These are phyloP conservation scores for Plantago ovata DNA, from an alignment of 257 asterid genomes.

Conservation along the genomic window DNA sequence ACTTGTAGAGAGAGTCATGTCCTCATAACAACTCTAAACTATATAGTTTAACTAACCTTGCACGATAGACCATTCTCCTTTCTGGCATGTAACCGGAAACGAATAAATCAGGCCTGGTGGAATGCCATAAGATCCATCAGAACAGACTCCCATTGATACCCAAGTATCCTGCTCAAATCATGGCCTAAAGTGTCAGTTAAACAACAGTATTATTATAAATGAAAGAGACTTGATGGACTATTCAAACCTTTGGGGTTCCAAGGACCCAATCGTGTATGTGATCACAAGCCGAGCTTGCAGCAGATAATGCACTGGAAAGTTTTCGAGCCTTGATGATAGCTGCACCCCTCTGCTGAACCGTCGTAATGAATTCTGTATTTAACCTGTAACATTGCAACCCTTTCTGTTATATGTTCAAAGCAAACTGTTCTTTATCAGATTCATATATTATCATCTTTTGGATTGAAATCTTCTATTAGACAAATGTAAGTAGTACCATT, in stretches of 20 bases:
- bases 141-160: conserved; percentile 88
- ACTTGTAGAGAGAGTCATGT: not conserved
- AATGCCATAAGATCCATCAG: conserved; percentile 83
- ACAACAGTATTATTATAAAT: not conserved
- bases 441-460: no score
- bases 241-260: conserved; percentile 76
- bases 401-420: no score
- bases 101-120: conserved; percentile 70
- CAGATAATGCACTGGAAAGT: conserved; percentile 77
- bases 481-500: conserved; percentile 37
- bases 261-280: conserved; percentile 78
- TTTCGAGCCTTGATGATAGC: conserved; percentile 73
- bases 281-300: conserved; percentile 85
- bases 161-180: conserved; percentile 51
- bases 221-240: not conserved
- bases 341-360: conserved; percentile 65
- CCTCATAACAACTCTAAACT: not conserved
- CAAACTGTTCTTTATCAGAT: no score
- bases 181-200: not conserved
- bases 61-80: conserved; percentile 84
- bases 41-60: conserved; percentile 41
- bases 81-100: conserved; percentile 74
- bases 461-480: no score
- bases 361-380: conserved; percentile 50
- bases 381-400: conserved; percentile 51